These are phyloP conservation scores for Tylopilus rubrobrunneus DNA, from an alignment of 768 basidiomycete genomes.

Conservation along the genomic window DNA sequence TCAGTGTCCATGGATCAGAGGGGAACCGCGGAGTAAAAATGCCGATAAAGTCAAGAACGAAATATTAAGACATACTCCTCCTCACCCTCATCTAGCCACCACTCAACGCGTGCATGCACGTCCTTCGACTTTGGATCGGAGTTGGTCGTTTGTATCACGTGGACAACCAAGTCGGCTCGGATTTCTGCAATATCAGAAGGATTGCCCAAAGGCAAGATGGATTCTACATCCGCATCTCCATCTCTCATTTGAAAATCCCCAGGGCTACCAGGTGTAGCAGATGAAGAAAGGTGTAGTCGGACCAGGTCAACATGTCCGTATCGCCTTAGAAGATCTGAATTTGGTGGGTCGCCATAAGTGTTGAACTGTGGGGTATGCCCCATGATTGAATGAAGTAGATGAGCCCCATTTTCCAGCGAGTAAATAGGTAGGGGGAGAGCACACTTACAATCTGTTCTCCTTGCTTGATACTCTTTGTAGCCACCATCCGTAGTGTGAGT, in stretches of 20 bases:
- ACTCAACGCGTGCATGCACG: slow-evolving; percentile 60
- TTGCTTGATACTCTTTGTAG: slow-evolving; percentile 65
- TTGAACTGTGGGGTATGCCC: slow-evolving; percentile 61
- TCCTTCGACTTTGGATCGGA: slow-evolving; percentile 12
- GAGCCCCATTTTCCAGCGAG: not conserved
- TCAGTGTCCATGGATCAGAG: too few relatives aligned
- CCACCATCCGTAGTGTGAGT: slow-evolving; percentile 68
- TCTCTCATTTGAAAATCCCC: slow-evolving; percentile 15
- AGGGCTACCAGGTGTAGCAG: not conserved
- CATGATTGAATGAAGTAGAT: not conserved
- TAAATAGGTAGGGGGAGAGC: not conserved
- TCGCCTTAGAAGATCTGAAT: slow-evolving; percentile 87
- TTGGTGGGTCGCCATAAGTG: slow-evolving; percentile 92
- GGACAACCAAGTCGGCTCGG: slow-evolving; percentile 64
- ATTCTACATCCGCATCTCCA: slow-evolving; percentile 16
- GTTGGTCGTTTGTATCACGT: slow-evolving; percentile 27
- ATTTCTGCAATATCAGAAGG: slow-evolving; percentile 80
- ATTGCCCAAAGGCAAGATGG: slow-evolving; percentile 45
- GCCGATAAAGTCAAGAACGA: not conserved
- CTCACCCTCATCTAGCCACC: slow-evolving; percentile 88
- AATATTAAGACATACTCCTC: slow-evolving; percentile 65
- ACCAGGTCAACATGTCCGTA: slow-evolving; percentile 91
- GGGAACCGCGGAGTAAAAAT: not conserved
- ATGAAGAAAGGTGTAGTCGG: slow-evolving; percentile 40
- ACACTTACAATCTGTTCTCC: slow-evolving; percentile 84